Evolutionary conservation across 768 basidiomycete species (phyloP), one percentile per base, ranked within the genome.

Genomic region (Galerina sulciceps): DNA sequence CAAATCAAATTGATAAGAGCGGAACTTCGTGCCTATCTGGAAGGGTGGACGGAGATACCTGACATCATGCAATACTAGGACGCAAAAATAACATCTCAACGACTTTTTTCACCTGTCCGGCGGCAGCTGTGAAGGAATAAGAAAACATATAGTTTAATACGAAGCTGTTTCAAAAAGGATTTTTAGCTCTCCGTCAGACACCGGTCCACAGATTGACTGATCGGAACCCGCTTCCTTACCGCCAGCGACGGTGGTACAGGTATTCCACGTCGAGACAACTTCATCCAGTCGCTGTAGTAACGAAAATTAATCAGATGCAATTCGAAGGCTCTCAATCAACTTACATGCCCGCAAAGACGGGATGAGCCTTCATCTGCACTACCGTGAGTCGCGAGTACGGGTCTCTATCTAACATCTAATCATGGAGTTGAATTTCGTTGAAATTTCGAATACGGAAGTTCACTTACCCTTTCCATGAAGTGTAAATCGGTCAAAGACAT

Each of bases 271-370:
- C 31, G 57, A 9, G 46, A 53, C 18, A 67, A 51, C 37, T 57
- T 57, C 17, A 53, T 51, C 65, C 66, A 67, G 31, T 67, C 57
- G 20, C 66, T 67, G 22, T 5, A 31, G 18, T 37, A 10, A 37
- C 40, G 9, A 20, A 42, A 44, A 15, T 3, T 14, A 26, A 10
- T 20, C 5, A 38, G 14, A 23, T 43, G 13, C 1, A 11, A 17
- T 9, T 8, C 20, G 40, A 14, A 34, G 6, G 40, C 31, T 9
- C 10, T 40, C 20, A 5, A 4, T 31, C 11, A 2, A 58, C 60
- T 37, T 48, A 65, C 66, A 65, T 61, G 40, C 52, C 58, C 22
- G 53, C 45, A 52, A 67, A 63, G n/a, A 64, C 31, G 13, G 46
- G 55, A 36, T 67, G 58, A 0, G 40, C 31, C 42, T 65, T 67